Evolutionary conservation across 352 stramenopile species (phyloP), one percentile per base, ranked within the genome.

Genomic region (Phytophthora uliginosa): DNA sequence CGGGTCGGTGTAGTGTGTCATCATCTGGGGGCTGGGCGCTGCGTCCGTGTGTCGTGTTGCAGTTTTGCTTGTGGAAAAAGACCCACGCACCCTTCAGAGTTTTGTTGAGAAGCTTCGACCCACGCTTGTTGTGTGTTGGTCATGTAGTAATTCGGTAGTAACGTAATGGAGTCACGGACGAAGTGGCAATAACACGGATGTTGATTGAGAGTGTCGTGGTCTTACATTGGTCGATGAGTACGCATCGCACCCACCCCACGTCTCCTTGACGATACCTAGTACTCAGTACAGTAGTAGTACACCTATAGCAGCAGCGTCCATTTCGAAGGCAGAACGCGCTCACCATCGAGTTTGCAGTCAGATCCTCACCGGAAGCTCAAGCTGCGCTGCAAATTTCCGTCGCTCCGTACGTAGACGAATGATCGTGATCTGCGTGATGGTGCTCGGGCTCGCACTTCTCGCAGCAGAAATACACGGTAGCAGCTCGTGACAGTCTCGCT

Each of bases 381-480:
- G 53, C 65, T 36, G 38, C 59, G 45, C 47, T 63, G 48, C 47
- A 60, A 28, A 71, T 38, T 26, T 75, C 74, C 10, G 59, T 79
- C 9, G 81, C 50, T 47, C 83, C 83, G 55, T 91, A 91, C 36
- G 73, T 53, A 33, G 69, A 53, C 12, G 63, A 61, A 13, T 66
- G 52, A 28, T 60, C 66, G 24, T 63, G 60, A 17, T 80, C 42
- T 24, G 82, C 66, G 45, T 84, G 84, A 40, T 79, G 71, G 66
- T 90, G 84, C 18, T 78, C 81, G 13, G 66, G 71, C 10, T 73
- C 78, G 52, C 87, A 89, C 59, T 79, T 82, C 48, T 93, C 85
- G 59, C 83, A 91, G 75, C 83, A 91, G 66, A 93, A 93, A 71
- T 84, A 90, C 50, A 83, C 81, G 31, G 85, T 91, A 6, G 82